phyloP scores from a whole-genome alignment of 768 basidiomycete species.

The Kwoniella shandongensis region DNA sequence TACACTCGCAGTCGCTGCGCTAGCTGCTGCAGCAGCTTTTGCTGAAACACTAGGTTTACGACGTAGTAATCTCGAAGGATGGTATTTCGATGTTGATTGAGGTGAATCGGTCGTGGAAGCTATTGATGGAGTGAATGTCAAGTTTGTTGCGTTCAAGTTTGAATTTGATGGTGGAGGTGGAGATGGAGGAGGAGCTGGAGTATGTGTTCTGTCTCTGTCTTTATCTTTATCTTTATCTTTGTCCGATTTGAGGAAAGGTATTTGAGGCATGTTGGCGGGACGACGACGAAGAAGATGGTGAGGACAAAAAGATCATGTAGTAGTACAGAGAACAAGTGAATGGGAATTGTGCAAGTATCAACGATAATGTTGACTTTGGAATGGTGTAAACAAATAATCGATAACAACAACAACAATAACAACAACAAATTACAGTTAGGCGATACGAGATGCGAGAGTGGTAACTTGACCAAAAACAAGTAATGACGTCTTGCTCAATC shows the following conservation, averaged over 20 bases:
- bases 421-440: conserved; percentile 13
- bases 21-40: conserved; percentile 9
- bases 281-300: too few relatives aligned
- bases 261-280: conserved; percentile 7
- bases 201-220: conserved; percentile 1
- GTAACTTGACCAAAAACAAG: too few relatives aligned
- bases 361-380: too few relatives aligned
- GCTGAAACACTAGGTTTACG: conserved; percentile 21
- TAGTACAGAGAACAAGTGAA: background rate
- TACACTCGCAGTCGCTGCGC: too few relatives aligned
- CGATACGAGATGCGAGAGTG: too few relatives aligned
- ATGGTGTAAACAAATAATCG: background rate
- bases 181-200: conserved; percentile 7
- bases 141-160: too few relatives aligned
- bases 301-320: too few relatives aligned
- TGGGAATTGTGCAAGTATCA: too few relatives aligned
- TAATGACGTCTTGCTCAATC: too few relatives aligned
- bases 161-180: background rate
- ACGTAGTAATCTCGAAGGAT: conserved; percentile 27
- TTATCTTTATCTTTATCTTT: conserved; percentile 14
- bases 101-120: background rate
- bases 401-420: too few relatives aligned
- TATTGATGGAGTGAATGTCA: too few relatives aligned
- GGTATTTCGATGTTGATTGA: conserved; percentile 4
- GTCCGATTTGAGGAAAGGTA: conserved; percentile 18